phyloP scores from a whole-genome alignment of 176 grass and related monocot species.

The Cocos nucifera region DNA sequence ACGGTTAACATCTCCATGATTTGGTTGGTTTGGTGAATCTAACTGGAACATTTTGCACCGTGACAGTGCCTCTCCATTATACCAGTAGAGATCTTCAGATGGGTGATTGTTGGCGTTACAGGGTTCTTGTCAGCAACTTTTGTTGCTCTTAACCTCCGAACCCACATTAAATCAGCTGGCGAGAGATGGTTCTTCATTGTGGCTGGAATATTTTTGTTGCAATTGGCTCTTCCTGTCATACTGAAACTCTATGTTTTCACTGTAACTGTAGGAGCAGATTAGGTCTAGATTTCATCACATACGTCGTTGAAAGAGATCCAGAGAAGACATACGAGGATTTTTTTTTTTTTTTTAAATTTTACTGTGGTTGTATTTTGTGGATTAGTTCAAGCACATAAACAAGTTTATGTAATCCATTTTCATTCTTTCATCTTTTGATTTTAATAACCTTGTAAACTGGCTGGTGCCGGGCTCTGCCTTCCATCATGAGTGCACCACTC shows the following conservation, averaged over 20 bases:
- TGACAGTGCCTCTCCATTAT: constrained; percentile 82
- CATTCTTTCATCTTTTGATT: too few species aligned
- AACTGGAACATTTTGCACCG: background rate
- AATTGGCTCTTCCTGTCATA: constrained; percentile 71
- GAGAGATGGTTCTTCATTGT: constrained; percentile 90
- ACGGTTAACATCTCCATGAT: too few species aligned
- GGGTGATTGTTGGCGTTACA: constrained; percentile 72
- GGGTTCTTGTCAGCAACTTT: constrained; percentile 98
- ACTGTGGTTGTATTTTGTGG: too few species aligned
- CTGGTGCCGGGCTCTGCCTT: too few species aligned
- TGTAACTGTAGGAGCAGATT: constrained; percentile 51
- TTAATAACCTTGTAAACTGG: too few species aligned
- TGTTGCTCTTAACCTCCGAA: constrained; percentile 75
- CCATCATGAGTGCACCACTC: too few species aligned
- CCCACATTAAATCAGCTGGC: constrained; percentile 82
- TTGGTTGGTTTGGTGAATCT: too few species aligned
- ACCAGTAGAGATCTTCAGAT: constrained; percentile 98
- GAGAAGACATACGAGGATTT: too few species aligned
- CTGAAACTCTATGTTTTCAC: constrained; percentile 99
- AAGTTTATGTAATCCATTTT: too few species aligned
- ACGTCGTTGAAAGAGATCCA: too few species aligned
- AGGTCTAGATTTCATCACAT: background rate
- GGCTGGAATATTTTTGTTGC: constrained; percentile 88
- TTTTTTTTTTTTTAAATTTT: too few species aligned
- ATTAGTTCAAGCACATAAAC: too few species aligned